Evolutionary conservation across 768 basidiomycete genomes (phyloP).

Genomic region (Piloderma croceum): DNA sequence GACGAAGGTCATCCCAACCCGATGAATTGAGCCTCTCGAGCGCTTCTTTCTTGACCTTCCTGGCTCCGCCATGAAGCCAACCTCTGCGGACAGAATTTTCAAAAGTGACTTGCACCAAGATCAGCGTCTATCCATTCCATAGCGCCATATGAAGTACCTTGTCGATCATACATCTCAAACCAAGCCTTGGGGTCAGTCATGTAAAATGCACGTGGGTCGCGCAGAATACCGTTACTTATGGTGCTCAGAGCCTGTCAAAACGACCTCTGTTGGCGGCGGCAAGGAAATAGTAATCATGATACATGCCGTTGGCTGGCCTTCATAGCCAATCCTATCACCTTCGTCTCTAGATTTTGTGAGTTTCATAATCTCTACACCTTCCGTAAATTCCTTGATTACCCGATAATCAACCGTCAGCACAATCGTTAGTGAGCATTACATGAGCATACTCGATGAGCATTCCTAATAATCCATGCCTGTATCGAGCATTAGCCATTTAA

Average conservation of each 20-base stretch:
- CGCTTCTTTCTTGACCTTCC: constrained; percentile 28
- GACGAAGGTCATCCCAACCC: constrained; percentile 20
- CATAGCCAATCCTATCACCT: not conserved
- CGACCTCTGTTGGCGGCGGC: no score
- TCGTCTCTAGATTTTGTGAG: constrained; percentile 1
- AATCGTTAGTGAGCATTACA: no score
- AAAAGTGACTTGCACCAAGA: constrained; percentile 31
- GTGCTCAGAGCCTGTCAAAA: constrained; percentile 27
- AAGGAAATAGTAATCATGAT: no score
- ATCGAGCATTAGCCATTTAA: no score
- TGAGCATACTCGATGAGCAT: no score
- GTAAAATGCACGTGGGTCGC: constrained; percentile 36
- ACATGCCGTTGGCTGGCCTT: not conserved
- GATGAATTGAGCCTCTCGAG: constrained; percentile 6
- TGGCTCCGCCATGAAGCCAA: constrained; percentile 31
- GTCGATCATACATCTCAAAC: constrained; percentile 30
- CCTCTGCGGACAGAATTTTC: constrained; percentile 23
- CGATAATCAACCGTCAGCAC: no score
- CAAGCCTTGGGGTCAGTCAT: constrained; percentile 28
- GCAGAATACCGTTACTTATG: constrained; percentile 34
- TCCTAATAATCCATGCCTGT: no score
- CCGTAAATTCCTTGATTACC: constrained; percentile 31
- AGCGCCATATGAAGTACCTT: constrained; percentile 26
- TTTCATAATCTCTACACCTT: constrained; percentile 25
- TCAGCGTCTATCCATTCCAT: no score